Evolutionary conservation across 1,284 basidiomycete genomes (phyloP).

Genomic region (Cryptococcus hybrid): DNA sequence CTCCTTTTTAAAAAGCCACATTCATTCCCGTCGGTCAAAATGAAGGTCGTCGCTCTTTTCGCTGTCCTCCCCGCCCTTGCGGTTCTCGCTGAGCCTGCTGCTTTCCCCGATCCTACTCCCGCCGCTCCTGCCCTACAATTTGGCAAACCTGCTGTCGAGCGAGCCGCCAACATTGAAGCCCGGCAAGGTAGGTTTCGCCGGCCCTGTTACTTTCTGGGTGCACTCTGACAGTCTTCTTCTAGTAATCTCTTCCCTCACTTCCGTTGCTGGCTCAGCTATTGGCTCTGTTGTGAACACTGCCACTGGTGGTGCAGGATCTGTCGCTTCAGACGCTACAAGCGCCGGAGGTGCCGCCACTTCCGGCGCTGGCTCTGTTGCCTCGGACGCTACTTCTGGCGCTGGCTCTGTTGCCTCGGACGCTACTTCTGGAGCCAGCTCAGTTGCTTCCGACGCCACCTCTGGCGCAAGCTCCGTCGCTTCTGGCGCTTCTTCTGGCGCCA

Average conservation of each 20-base stretch:
- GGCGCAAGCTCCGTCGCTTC: constrained; percentile 3
- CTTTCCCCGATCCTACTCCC: not conserved
- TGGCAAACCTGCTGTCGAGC: constrained; percentile 11
- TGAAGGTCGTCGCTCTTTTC: constrained; percentile 20
- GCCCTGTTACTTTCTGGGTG: not conserved
- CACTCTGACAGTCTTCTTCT: not conserved
- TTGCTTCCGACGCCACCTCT: constrained; percentile 3
- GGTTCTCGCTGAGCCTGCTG: constrained; percentile 10
- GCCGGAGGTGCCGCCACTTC: constrained; percentile 9
- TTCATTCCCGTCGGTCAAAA: not conserved
- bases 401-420: not conserved
- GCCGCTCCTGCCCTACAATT: constrained; percentile 7
- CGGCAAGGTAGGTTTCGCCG: constrained; percentile 12
- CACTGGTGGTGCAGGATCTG: constrained; percentile 10
- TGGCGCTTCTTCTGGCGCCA: constrained; percentile 2
- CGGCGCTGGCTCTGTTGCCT: constrained; percentile 6
- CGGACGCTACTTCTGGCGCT: constrained; percentile 2
- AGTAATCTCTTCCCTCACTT: constrained; percentile 2
- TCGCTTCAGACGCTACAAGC: constrained; percentile 1
- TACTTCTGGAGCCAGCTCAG: constrained; percentile 1
- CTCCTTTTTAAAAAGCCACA: not conserved
- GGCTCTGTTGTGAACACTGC: not conserved
- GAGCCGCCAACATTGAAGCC: constrained; percentile 6
- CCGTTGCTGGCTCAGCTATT: constrained; percentile 5
- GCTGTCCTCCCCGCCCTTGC: constrained; percentile 14